Percentiles rank a stretch among this genome's conserved stretches.
Conservation (phyloP, 768 basidiomycete genomes). For the Suillus plorans region DNA sequence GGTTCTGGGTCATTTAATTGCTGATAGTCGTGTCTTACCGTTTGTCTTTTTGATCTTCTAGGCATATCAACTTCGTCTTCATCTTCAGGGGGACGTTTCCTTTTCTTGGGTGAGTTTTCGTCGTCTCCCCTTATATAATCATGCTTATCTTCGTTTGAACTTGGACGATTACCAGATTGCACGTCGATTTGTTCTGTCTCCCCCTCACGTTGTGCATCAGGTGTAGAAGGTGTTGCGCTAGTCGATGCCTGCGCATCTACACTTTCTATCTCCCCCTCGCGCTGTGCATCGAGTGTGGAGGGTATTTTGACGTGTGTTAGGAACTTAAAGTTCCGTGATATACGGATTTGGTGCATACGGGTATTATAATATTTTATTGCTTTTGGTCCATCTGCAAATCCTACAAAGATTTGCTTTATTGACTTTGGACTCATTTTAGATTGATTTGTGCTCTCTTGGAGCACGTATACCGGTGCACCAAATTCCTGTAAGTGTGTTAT, state of each 20-base stretch:
- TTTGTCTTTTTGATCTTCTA: constrained; percentile 1
- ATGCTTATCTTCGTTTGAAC: no score
- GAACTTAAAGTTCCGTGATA: constrained; percentile 3
- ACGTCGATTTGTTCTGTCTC: background rate
- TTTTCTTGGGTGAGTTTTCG: no score
- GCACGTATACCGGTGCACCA: constrained; percentile 13
- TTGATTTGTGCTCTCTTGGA: constrained; percentile 8
- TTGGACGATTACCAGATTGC: no score
- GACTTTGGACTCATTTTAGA: constrained; percentile 15
- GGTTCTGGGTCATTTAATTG: no score
- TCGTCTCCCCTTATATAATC: no score
- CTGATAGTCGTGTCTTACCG: background rate
- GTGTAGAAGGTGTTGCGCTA: no score
- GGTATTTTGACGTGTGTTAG: background rate
- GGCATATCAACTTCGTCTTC: background rate
- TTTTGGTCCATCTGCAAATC: constrained; percentile 10
- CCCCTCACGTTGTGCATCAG: background rate
- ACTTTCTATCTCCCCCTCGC: no score
- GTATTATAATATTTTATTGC: constrained; percentile 16
- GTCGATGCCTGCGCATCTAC: no score
- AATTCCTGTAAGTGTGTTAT: constrained; percentile 30
- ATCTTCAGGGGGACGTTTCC: no score
- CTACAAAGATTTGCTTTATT: constrained; percentile 14
- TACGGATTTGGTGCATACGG: background rate
- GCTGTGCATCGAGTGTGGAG: no score